Conservation (phyloP, 176 grass and related monocot genomes). For the Triticum urartu region DNA sequence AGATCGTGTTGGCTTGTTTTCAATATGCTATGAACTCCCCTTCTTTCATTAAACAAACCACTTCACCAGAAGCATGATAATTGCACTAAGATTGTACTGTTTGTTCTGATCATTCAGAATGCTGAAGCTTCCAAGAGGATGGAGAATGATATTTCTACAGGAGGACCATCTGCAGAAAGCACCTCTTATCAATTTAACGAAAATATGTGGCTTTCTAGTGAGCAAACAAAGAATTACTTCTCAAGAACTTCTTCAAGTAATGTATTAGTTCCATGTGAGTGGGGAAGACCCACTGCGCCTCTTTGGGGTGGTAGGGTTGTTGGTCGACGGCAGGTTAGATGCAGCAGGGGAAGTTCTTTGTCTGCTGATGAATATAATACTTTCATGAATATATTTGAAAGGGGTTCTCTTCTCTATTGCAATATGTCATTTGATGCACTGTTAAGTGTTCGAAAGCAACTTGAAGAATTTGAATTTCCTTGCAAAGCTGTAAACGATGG, state of each 20-base stretch:
- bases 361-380: conserved; percentile 78
- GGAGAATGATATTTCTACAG: conserved; percentile 40
- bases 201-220: conserved; percentile 62
- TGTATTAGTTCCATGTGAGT: conserved; percentile 50
- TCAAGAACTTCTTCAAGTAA: conserved; percentile 44
- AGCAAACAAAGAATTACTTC: conserved; percentile 64
- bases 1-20: background rate
- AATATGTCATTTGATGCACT: conserved; percentile 98
- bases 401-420: conserved; percentile 93
- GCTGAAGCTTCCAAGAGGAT: conserved; percentile 48
- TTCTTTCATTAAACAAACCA: background rate
- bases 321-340: conserved; percentile 69
- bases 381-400: conserved; percentile 98
- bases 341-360: conserved; percentile 52
- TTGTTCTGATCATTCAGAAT: conserved; percentile 49
- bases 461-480: conserved; percentile 97
- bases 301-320: conserved; percentile 85
- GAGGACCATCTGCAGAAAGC: conserved; percentile 65
- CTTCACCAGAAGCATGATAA: conserved; percentile 20
- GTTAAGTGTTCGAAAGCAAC: conserved; percentile 85
- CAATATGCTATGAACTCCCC: conserved; percentile 14
- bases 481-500: conserved; percentile 98
- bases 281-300: conserved; percentile 62
- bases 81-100: conserved; percentile 28
- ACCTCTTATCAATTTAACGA: conserved; percentile 65